A percentile compares a stretch with the other conserved stretches of the same genome.
Conservation (phyloP, 768 basidiomycete genomes). For the Russula earlei region DNA sequence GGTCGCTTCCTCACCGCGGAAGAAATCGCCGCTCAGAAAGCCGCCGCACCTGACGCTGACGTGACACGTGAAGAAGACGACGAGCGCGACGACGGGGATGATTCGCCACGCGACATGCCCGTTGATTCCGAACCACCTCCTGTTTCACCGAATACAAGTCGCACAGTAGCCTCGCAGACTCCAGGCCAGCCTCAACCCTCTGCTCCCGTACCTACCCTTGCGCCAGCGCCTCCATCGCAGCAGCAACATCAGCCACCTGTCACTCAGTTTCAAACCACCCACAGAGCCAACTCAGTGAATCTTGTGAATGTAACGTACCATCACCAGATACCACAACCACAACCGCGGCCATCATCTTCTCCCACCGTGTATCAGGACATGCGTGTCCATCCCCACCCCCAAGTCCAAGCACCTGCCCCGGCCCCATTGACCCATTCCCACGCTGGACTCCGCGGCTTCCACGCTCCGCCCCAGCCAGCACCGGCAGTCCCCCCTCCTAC, state of each 20-base stretch:
- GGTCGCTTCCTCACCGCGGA: slow-evolving; percentile 96
- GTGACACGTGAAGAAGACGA: slow-evolving; percentile 33
- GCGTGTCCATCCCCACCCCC: slow-evolving; percentile 19
- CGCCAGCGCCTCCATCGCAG: slow-evolving; percentile 17
- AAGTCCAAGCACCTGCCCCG: background rate
- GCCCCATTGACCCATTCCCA: slow-evolving; percentile 8
- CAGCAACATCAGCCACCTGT: slow-evolving; percentile 9
- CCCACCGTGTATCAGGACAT: slow-evolving; percentile 16
- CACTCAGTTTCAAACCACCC: background rate
- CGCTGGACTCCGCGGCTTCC: slow-evolving; percentile 11
- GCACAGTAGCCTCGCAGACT: background rate
- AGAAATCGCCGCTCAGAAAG: slow-evolving; percentile 81
- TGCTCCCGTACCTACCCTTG: slow-evolving; percentile 1
- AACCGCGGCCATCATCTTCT: slow-evolving; percentile 19
- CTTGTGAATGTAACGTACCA: slow-evolving; percentile 13
- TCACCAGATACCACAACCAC: slow-evolving; percentile 20
- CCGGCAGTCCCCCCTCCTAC: slow-evolving; percentile 5
- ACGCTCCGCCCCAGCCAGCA: background rate
- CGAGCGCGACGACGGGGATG: slow-evolving; percentile 36
- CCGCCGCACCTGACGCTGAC: slow-evolving; percentile 29
- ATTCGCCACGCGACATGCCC: slow-evolving; percentile 13
- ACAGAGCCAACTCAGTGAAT: slow-evolving; percentile 6
- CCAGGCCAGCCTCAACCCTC: background rate
- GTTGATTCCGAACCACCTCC: slow-evolving; percentile 5
- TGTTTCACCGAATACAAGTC: slow-evolving; percentile 2